Conservation (phyloP, 2,329 filamentous ascomycete genomes). For the Botrytis aclada region DNA sequence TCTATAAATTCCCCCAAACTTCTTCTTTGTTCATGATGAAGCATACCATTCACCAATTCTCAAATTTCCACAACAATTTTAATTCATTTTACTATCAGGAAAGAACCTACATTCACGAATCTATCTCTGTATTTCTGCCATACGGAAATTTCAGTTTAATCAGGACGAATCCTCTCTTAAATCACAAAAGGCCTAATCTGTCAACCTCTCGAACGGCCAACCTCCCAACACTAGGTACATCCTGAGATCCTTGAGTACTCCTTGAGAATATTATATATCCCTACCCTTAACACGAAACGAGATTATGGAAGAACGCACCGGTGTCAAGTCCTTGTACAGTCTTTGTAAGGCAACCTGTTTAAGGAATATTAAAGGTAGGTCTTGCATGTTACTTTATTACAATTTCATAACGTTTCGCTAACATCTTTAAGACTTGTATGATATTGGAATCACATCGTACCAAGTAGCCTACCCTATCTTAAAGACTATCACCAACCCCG, state of each 20-base stretch:
- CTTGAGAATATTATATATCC: background rate
- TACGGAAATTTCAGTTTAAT: background rate
- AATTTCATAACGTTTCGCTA: conserved; percentile 4
- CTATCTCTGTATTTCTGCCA: background rate
- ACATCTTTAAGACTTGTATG: conserved; percentile 51
- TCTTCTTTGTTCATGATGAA: background rate
- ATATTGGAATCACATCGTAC: conserved; percentile 71
- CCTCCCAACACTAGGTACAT: background rate
- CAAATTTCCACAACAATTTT: background rate
- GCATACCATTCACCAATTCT: background rate
- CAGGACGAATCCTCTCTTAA: background rate
- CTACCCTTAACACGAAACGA: background rate
- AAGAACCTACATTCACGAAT: background rate
- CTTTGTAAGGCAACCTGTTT: conserved; percentile 51
- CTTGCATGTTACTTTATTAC: background rate
- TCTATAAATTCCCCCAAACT: conserved; percentile 13
- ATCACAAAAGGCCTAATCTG: background rate
- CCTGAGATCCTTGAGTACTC: background rate
- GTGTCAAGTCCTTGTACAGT: conserved; percentile 48
- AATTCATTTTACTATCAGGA: background rate
- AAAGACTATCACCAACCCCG: conserved; percentile 65
- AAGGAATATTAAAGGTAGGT: conserved; percentile 47
- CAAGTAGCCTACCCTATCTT: conserved; percentile 65
- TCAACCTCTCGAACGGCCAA: background rate
- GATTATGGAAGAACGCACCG: background rate